Evolutionary conservation across 139 green algal genomes (phyloP).

Genomic region (Gonium pectorale): DNA sequence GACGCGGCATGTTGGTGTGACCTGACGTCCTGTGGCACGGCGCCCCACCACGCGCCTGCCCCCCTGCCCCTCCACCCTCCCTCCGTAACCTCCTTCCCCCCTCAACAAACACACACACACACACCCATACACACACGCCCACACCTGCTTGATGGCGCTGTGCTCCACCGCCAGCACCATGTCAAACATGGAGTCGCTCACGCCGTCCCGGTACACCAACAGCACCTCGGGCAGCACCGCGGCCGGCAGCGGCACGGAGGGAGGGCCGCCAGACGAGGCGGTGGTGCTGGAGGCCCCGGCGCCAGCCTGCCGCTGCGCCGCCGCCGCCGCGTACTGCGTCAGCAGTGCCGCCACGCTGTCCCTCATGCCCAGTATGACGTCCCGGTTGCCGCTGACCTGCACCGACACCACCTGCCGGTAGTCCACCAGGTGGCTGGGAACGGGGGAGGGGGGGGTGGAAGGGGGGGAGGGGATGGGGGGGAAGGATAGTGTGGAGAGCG

Average conservation of each 20-base stretch:
- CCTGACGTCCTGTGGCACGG: too few species aligned
- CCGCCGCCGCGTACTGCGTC: neutral
- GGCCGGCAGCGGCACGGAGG: neutral
- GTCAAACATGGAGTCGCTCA: slow-evolving; percentile 88
- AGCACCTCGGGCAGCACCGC: slow-evolving; percentile 51
- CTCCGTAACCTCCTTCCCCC: too few species aligned
- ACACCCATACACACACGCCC: too few species aligned
- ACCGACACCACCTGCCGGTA: slow-evolving; percentile 18
- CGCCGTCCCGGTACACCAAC: slow-evolving; percentile 74
- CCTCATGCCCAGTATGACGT: slow-evolving; percentile 69
- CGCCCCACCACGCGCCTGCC: too few species aligned
- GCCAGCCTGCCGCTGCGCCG: neutral
- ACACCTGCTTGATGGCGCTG: slow-evolving; percentile 54
- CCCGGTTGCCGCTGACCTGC: slow-evolving; percentile 46
- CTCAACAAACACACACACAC: too few species aligned
- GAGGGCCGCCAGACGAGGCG: too few species aligned
- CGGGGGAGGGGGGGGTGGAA: too few species aligned
- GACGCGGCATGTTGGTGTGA: too few species aligned
- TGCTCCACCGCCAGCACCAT: slow-evolving; percentile 66
- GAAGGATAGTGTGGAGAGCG: too few species aligned
- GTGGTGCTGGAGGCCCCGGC: too few species aligned
- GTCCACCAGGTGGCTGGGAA: slow-evolving; percentile 52
- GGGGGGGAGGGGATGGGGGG: too few species aligned
- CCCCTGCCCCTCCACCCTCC: too few species aligned
- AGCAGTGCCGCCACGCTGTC: slow-evolving; percentile 66